Evolutionary conservation across 495 filamentous ascomycete genomes (phyloP), one percentile per base, ranked within the genome.

Genomic region (Parmelia sp.): DNA sequence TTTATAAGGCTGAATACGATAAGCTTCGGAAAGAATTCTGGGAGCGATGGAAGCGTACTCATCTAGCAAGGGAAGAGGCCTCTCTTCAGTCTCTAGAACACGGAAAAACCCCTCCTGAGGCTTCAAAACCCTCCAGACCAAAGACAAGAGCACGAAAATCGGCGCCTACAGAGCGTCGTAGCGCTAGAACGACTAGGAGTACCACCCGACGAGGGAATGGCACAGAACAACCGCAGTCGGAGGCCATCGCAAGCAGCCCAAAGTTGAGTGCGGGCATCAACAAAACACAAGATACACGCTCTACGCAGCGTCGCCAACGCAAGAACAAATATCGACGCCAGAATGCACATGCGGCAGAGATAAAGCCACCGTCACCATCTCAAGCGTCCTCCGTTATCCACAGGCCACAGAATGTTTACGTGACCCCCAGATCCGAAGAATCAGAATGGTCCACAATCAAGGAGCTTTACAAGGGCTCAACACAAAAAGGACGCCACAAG

Each of bases 311-410:
- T 9, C 44, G 44, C 44, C 44, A 47, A 47, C n/a, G 44, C 44
- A 47, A 47, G 44, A 47, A 47, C 44, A 47, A 47, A 47, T 47
- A 47, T 17, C 44, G 44, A 47, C 44, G 44, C 21, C 44, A 47
- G 44, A n/a, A 23, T 23, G n/a, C 44, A 47, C 21, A 47, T 7
- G 44, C 23, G n/a, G 44, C n/a, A 47, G 44, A 47, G 44, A 47
- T 4, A 23, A 47, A n/a, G 44, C 44, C 21, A 23, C 21, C 44
- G 44, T 23, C 44, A 47, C 44, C n/a, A n/a, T 23, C 21, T 17
- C 44, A n/a, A 47, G 44, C 44, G 21, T 47, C 21, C n/a, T 47
- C 44, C 7, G 44, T 23, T 47, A 8, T 5, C 44, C 44, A 47
- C 21, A 47, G 21, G 11, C 21, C 44, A 47, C 23, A 47, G 21